Evolutionary conservation across 2,329 filamentous ascomycete species (phyloP), one percentile per base, ranked within the genome.

Genomic region (Claviceps digitariae): DNA sequence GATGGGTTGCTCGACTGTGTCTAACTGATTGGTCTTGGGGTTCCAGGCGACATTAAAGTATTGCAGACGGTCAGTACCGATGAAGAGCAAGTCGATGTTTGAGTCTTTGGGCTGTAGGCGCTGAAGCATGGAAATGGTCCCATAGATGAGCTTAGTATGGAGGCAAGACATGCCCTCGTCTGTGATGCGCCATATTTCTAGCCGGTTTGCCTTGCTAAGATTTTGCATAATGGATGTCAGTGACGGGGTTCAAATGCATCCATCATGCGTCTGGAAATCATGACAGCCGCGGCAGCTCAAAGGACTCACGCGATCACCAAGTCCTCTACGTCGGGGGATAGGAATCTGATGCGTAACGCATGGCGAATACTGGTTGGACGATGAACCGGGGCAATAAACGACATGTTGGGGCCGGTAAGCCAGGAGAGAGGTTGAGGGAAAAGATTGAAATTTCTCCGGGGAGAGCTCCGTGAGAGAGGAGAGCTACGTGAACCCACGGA

Each of bases 1-100:
- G 43, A 79, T 76, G 1, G 69, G 61, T 62, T 76, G 71, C 60
- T 76, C 72, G 23, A 77, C 64, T 0, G 75, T 79, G 9, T 78
- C 73, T 2, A 84, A 67, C 54, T 72, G 66, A 21, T 68, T 68
- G 4, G 63, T 72, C 64, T 77, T 68, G 0, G 76, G 63, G 61
- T 96, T 83, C 90, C 93, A 98, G 17, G 78, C 82, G 21, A 95
- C 69, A 1, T 89, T 95, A 67, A 97, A 95, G 71, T 95, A 97
- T 62, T 90, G 84, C 60, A 87, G 86, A 53, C 86, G 82, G 64
- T 95, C 86, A 48, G 93, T 98, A 50, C 90, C 91, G 54, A 98
- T 79, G 65, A 98, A 95, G 56, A 98, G 79, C 57, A 96, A 81
- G 60, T 97, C 90, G 48, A 83, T 88, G 5, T 76, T 69, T 29